A percentile compares a stretch with the other conserved stretches of the same genome.
phyloP scores from a whole-genome alignment of 495 filamentous ascomycete species.

The Parathielavia hyrcaniae region DNA sequence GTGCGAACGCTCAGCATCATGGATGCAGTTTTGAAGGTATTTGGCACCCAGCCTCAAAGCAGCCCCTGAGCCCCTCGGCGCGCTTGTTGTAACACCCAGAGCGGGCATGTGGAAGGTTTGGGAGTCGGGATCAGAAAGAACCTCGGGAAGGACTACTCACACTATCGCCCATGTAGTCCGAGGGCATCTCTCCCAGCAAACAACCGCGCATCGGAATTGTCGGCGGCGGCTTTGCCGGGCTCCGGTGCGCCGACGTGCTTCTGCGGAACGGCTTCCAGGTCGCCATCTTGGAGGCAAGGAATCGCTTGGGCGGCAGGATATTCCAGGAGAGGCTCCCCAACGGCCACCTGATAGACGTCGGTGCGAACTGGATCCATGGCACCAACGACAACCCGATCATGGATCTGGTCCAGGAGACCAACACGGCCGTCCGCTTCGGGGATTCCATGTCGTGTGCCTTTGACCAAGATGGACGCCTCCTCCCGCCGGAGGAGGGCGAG shows the following conservation, averaged over 20 bases:
- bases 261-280: constrained; percentile 71
- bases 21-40: constrained; percentile 27
- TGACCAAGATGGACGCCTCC: constrained; percentile 54
- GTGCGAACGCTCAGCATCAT: constrained; percentile 28
- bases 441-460: constrained; percentile 54
- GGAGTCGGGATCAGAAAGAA: not conserved
- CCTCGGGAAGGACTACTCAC: constrained; percentile 16
- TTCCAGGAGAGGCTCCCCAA: constrained; percentile 44
- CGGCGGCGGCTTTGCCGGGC: constrained; percentile 81
- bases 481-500: constrained; percentile 49
- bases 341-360: constrained; percentile 54
- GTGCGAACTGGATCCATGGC: constrained; percentile 96
- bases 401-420: constrained; percentile 63
- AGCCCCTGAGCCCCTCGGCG: not conserved
- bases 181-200: constrained; percentile 29
- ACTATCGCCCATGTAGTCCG: constrained; percentile 33
- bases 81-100: not conserved
- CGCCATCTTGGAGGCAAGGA: constrained; percentile 77
- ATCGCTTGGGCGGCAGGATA: constrained; percentile 79
- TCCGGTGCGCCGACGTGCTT: constrained; percentile 79
- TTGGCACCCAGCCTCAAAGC: not conserved
- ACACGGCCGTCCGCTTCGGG: constrained; percentile 54
- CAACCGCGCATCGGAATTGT: constrained; percentile 60
- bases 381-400: constrained; percentile 78
- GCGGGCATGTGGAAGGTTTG: not conserved